A percentile compares a stretch with the other conserved stretches of the same genome.
Conservation (phyloP, 768 basidiomycete genomes). For the Tremella yokohamensis region DNA sequence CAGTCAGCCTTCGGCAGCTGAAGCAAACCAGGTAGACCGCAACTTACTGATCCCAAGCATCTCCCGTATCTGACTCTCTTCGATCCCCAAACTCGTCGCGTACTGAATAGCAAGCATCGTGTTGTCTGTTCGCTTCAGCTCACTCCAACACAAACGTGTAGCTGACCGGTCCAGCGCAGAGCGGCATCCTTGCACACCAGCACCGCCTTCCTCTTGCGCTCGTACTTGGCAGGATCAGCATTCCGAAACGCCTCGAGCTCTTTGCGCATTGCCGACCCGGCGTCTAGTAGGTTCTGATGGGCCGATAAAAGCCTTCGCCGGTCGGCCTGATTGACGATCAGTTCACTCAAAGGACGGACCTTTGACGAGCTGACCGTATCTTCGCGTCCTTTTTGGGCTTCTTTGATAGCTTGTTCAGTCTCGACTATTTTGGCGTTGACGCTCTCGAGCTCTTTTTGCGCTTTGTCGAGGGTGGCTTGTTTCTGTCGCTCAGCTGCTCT, state of each 20-base stretch:
- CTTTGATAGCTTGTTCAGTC: constrained; percentile 57
- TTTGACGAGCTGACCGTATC: constrained; percentile 52
- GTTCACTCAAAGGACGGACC: background rate
- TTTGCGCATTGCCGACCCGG: constrained; percentile 56
- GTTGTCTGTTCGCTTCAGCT: constrained; percentile 26
- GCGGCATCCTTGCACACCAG: constrained; percentile 78
- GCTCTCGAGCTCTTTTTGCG: constrained; percentile 36
- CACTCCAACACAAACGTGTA: background rate
- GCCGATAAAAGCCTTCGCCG: constrained; percentile 60
- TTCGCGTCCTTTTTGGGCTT: constrained; percentile 58
- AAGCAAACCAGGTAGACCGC: background rate
- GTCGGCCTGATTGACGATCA: constrained; percentile 55
- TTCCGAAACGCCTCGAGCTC: constrained; percentile 77
- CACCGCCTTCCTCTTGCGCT: constrained; percentile 69
- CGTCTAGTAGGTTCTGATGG: background rate
- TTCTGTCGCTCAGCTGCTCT: constrained; percentile 28
- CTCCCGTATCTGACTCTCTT: constrained; percentile 14
- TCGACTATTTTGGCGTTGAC: constrained; percentile 30
- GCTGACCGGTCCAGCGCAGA: constrained; percentile 81
- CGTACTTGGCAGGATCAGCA: constrained; percentile 76
- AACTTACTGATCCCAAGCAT: constrained; percentile 33
- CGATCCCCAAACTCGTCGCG: constrained; percentile 15
- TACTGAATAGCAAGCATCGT: constrained; percentile 27
- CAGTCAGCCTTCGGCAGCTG: background rate
- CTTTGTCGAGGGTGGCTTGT: constrained; percentile 40